Evolutionary conservation across 140 eudicot genomes (phyloP), one percentile per base, ranked within the genome.

Genomic region (Bidens hawaiensis): DNA sequence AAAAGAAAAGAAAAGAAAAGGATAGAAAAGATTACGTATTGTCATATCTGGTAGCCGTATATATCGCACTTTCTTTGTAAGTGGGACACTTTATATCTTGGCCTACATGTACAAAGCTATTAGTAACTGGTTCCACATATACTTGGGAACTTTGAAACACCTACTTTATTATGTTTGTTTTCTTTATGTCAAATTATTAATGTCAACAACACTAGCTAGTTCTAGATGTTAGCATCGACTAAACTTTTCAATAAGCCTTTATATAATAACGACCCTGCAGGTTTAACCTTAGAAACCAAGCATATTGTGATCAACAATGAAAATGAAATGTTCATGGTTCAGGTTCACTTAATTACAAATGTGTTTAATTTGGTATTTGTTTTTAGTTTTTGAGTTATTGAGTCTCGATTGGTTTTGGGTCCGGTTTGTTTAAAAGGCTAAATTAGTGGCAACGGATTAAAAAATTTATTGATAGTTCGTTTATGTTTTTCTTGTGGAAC

Each of bases 81-180:
- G 72, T 72, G 77, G 77, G 45, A 5, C 77, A 64, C 77, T 63
- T 72, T 72, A 33, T 65, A 64, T 72, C 65, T 41, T 64, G 77
- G 57, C 72, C 65, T 64, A 43, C 43, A 36, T 8, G 12, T 36
- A 9, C 72, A 72, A 31, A 54, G 43, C 45, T 36, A 36, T 1
- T 36, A 36, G n/a, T 36, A 64, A 45, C 52, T 15, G 9, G 13
- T 64, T 64, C 71, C 72, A 64, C 1, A 42, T 64, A 72, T 72
- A 72, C 60, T 64, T 64, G 71, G 66, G 26, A 50, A 28, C 16
- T 10, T 1, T 49, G 41, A 23, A 56, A n/a, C 6, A 2, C 0
- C 17, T 54, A 12, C 70, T 52, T 51, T 72, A 43, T 72, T 52
- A 54, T 66, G 22, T 43, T 40, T 17, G 6, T 72, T 30, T 30